Evolutionary conservation across 805 yeast genomes (phyloP), one percentile per base, ranked within the genome.

Genomic region (Torulaspora gathmanii): DNA sequence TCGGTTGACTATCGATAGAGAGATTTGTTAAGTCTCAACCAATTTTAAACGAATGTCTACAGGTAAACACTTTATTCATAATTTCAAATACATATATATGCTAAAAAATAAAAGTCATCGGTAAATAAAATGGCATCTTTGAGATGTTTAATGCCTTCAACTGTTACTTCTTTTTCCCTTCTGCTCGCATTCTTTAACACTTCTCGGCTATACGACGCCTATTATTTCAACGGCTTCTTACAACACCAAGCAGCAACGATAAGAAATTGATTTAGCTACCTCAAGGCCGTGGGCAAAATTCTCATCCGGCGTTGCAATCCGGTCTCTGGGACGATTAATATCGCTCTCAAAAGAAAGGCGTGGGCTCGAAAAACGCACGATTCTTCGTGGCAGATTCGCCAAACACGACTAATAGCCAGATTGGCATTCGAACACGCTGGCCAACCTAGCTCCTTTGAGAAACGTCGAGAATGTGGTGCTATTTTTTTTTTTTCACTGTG

Each of bases 331-430:
- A 22, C 25, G 25, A 16, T 23, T 40, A 40, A 40, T 40, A 33
- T 25, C 44, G 44, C 44, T 41, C 37, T 7, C 29, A 13, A 41
- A 41, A 41, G 35, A 28, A 31, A 41, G 34, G 19, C 28, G 12
- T 15, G 17, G 17, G 27, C 29, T 16, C 16, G 5, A 15, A n/a
- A 30, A 41, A 19, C 37, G 37, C 29, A 31, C 34, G 16, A 28
- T 28, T 29, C 22, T 19, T 22, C 19, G 15, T 7, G 20, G 20
- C 31, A 25, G 10, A 36, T 26, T 10, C 11, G 13, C 39, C 16
- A 20, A 25, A 19, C 23, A 36, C 26, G 40, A 25, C 40, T 26
- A 36, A 19, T 10, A 28, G n/a, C 25, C 25, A 22, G 25, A n/a
- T n/a, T 27, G 15, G 30, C 30, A 27, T n/a, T 22, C 30, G 30